Conservation (phyloP, 2,329 filamentous ascomycete genomes). For the Sporothrix euskadiensis region DNA sequence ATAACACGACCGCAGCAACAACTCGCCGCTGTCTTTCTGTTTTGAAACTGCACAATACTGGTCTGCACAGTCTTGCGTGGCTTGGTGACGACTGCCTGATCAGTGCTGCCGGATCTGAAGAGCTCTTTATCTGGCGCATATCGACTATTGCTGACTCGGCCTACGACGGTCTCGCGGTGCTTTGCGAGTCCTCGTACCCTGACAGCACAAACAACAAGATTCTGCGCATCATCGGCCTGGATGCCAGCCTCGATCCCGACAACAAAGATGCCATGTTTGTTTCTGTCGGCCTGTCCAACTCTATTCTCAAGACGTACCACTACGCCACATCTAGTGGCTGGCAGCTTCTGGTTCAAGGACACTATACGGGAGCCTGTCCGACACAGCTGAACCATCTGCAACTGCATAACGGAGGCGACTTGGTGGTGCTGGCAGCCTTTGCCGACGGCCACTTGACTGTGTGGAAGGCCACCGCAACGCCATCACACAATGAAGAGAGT, state of each 20-base stretch:
- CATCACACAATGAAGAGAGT: background rate
- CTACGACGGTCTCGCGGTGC: conserved; percentile 54
- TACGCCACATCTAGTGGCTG: conserved; percentile 49
- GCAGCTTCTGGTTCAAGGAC: conserved; percentile 52
- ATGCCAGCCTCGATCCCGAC: conserved; percentile 18
- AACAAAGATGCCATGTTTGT: conserved; percentile 53
- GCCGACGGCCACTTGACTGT: conserved; percentile 77
- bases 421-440: conserved; percentile 64
- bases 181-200: conserved; percentile 57
- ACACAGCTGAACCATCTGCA: conserved; percentile 61
- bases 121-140: conserved; percentile 83
- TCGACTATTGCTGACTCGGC: conserved; percentile 50
- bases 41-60: conserved; percentile 76
- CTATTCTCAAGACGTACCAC: conserved; percentile 64
- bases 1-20: background rate
- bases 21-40: conserved; percentile 57
- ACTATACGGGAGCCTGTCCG: conserved; percentile 73
- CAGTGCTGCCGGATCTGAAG: conserved; percentile 83
- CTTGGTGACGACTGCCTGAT: conserved; percentile 69
- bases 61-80: conserved; percentile 81
- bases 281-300: conserved; percentile 80
- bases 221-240: conserved; percentile 65
- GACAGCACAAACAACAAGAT: conserved; percentile 58
- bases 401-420: conserved; percentile 32
- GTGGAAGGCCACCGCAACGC: conserved; percentile 46